Evolutionary conservation across 148 eudicot genomes (phyloP).

Genomic region (Dysphania ambrosioides): DNA sequence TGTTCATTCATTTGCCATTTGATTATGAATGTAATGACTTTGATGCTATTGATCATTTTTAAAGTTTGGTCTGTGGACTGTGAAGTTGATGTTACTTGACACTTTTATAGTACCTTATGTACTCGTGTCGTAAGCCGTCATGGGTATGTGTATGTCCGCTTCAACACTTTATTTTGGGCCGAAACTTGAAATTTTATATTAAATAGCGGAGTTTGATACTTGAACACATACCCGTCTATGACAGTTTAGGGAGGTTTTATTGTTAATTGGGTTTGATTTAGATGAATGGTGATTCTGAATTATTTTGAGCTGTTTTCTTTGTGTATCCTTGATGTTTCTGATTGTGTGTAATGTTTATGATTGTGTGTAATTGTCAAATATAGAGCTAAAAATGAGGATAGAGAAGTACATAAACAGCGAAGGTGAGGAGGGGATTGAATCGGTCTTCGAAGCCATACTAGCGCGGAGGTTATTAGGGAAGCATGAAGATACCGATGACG

Average conservation of each 20-base stretch:
- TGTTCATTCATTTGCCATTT: too few relatives aligned
- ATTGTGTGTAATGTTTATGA: not conserved
- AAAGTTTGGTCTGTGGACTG: too few relatives aligned
- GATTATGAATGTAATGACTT: not conserved
- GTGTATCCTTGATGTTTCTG: not conserved
- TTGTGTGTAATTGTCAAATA: constrained; percentile 1
- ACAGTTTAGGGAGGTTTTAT: too few relatives aligned
- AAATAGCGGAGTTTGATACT: too few relatives aligned
- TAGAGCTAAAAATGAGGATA: constrained; percentile 62
- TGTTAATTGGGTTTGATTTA: not conserved
- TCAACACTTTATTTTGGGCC: too few relatives aligned
- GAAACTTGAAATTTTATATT: too few relatives aligned
- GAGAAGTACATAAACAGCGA: constrained; percentile 59
- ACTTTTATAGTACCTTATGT: too few relatives aligned
- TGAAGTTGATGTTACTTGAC: too few relatives aligned
- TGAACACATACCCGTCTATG: too few relatives aligned
- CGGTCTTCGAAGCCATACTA: constrained; percentile 53
- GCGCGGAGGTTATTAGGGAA: constrained; percentile 55
- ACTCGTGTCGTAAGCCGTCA: too few relatives aligned
- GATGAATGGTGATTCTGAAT: not conserved
- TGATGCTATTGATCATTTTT: not conserved
- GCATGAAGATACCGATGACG: constrained; percentile 78
- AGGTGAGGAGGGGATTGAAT: constrained; percentile 52
- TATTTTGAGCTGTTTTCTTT: not conserved
- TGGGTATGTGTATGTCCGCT: too few relatives aligned